Percentiles rank a stretch among this genome's conserved stretches.
Evolutionary conservation across 129 eudicot genomes (phyloP).

Genomic region (Ambrosia trifida): DNA sequence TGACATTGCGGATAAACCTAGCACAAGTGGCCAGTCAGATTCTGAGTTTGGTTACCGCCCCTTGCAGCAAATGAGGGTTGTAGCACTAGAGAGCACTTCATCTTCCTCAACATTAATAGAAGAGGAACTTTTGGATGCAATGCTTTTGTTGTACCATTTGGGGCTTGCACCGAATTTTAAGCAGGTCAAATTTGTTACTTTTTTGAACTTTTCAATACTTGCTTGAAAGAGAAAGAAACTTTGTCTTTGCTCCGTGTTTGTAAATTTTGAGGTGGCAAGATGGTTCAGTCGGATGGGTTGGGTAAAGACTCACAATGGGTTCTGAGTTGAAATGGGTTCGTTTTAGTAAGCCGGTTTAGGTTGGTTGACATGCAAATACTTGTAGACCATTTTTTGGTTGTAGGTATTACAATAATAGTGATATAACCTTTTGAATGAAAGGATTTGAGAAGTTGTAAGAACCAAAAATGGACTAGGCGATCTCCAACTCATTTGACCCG

Average conservation of each 20-base stretch:
- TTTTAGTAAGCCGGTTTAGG: neutral
- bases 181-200: slow-evolving; percentile 53
- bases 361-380: neutral
- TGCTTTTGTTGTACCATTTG: slow-evolving; percentile 87
- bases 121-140: slow-evolving; percentile 95
- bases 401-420: neutral
- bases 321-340: neutral
- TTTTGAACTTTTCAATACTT: neutral
- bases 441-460: neutral
- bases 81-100: slow-evolving; percentile 55
- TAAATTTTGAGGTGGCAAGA: neutral
- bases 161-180: slow-evolving; percentile 95
- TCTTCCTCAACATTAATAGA: slow-evolving; percentile 84
- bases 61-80: slow-evolving; percentile 66
- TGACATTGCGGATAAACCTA: slow-evolving; percentile 88
- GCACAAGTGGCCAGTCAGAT: slow-evolving; percentile 95
- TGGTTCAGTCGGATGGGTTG: neutral
- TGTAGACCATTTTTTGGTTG: neutral
- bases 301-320: neutral
- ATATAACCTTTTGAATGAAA: neutral
- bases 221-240: slow-evolving; percentile 24
- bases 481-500: neutral
- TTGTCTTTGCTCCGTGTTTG: slow-evolving; percentile 1
- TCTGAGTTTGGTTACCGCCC: slow-evolving; percentile 67
- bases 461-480: neutral